These are phyloP conservation scores for Phialemonium atrogriseum DNA, from an alignment of 2,329 filamentous ascomycete genomes.

Conservation along the genomic window DNA sequence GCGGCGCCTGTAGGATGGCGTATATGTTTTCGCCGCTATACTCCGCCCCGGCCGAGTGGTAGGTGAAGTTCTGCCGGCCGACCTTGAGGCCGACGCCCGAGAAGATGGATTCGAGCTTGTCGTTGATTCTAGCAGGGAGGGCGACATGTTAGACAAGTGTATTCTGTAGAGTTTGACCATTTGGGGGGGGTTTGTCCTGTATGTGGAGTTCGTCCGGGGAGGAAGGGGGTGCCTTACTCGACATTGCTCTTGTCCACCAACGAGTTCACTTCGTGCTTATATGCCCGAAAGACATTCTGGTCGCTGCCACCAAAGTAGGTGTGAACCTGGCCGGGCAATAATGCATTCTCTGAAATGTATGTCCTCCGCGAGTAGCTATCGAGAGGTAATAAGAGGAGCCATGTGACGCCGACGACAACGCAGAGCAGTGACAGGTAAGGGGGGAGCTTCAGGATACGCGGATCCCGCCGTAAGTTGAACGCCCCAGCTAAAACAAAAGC, in stretches of 20 bases:
- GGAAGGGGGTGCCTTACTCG: conserved; percentile 26
- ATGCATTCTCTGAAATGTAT: conserved; percentile 95
- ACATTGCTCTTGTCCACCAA: conserved; percentile 45
- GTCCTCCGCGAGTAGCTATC: conserved; percentile 86
- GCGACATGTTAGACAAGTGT: neutral
- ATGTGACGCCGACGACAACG: conserved; percentile 75
- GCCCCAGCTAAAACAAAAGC: conserved; percentile 41
- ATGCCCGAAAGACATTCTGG: conserved; percentile 88
- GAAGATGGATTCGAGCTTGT: conserved; percentile 68
- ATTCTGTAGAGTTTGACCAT: no score
- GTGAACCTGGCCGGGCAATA: conserved; percentile 91
- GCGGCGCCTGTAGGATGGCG: conserved; percentile 83
- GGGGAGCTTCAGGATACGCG: conserved; percentile 72
- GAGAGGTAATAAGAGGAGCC: conserved; percentile 83
- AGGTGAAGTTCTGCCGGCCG: conserved; percentile 81
- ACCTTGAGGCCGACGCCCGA: conserved; percentile 76
- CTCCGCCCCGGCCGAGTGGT: conserved; percentile 65
- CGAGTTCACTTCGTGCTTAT: conserved; percentile 70
- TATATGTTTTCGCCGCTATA: conserved; percentile 86
- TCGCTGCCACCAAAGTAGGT: conserved; percentile 97
- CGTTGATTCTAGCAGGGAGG: conserved; percentile 48
- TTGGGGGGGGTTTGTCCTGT: no score
- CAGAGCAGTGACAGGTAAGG: conserved; percentile 82
- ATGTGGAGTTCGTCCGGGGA: neutral
- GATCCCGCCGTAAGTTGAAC: conserved; percentile 68